A percentile compares a stretch with the other conserved stretches of the same genome.
Conservation (phyloP, 106 monocot species). For the Allium fistulosum region DNA sequence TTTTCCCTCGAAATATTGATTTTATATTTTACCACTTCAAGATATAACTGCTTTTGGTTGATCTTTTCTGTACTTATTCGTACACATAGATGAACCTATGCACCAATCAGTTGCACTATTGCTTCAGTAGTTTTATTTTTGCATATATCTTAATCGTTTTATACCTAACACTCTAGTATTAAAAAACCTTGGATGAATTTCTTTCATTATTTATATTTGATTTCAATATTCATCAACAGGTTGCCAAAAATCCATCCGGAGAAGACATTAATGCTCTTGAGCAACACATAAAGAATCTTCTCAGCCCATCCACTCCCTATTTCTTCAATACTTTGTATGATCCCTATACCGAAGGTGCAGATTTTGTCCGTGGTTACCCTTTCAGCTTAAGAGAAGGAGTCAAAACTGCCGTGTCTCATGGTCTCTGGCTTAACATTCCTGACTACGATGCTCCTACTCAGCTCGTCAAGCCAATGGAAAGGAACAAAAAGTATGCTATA, state of each 20-base stretch:
- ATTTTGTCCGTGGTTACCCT: constrained; percentile 39
- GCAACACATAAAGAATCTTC: constrained; percentile 43
- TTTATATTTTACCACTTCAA: no score
- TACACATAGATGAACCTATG: no score
- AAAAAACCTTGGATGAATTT: background rate
- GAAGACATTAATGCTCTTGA: constrained; percentile 44
- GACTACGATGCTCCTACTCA: constrained; percentile 47
- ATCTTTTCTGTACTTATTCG: no score
- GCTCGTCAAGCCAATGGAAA: constrained; percentile 42
- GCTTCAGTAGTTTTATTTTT: no score
- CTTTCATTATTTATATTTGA: no score
- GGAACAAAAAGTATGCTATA: constrained; percentile 23
- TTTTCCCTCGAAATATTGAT: no score
- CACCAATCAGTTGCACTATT: no score
- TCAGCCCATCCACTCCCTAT: constrained; percentile 21
- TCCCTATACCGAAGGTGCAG: constrained; percentile 28
- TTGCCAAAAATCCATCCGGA: constrained; percentile 40
- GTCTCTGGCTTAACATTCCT: constrained; percentile 40
- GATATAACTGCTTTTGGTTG: no score
- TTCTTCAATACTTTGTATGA: constrained; percentile 45
- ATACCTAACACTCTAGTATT: background rate
- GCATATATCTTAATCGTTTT: background rate
- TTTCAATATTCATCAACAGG: constrained; percentile 3
- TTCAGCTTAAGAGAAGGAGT: constrained; percentile 40
- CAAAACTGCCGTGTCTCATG: constrained; percentile 33